These are phyloP conservation scores for Grifola frondosa DNA, from an alignment of 1,284 basidiomycete species.

Conservation along the genomic window DNA sequence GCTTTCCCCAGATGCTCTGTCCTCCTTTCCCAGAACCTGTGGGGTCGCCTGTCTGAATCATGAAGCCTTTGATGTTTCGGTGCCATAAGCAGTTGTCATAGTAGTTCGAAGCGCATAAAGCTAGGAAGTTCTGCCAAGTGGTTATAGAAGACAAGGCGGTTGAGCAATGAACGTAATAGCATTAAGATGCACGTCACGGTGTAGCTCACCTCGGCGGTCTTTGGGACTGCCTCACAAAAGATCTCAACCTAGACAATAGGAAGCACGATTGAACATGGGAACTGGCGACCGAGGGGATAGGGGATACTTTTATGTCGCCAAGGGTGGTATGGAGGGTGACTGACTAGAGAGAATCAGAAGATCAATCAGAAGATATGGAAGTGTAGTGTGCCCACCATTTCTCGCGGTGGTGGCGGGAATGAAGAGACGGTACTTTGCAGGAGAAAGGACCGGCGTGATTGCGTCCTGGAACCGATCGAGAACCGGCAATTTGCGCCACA, in stretches of 20 bases:
- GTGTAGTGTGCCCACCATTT: slow-evolving; percentile 17
- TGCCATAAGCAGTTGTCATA: slow-evolving; percentile 91
- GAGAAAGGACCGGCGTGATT: slow-evolving; percentile 7
- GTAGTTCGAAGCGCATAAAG: slow-evolving; percentile 86
- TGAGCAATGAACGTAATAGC: neutral
- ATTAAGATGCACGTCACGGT: slow-evolving; percentile 2
- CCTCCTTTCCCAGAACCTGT: slow-evolving; percentile 80
- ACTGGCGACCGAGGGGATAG: slow-evolving; percentile 3
- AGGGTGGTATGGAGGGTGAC: slow-evolving; percentile 93
- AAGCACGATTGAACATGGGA: neutral
- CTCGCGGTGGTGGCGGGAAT: slow-evolving; percentile 7
- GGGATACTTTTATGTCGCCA: slow-evolving; percentile 88
- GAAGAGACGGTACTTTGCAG: slow-evolving; percentile 3
- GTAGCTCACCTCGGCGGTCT: slow-evolving; percentile 79
- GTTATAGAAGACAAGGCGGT: slow-evolving; percentile 5
- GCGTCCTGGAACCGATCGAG: slow-evolving; percentile 1
- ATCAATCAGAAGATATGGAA: slow-evolving; percentile 6
- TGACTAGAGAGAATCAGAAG: slow-evolving; percentile 54
- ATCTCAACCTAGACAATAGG: slow-evolving; percentile 75
- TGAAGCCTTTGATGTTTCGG: slow-evolving; percentile 93
- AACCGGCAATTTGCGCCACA: too few species aligned
- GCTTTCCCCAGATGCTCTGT: slow-evolving; percentile 83
- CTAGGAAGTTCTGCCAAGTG: slow-evolving; percentile 82
- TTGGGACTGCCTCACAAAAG: slow-evolving; percentile 95
- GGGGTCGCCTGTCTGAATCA: slow-evolving; percentile 92